Base-by-base conservation (phyloP, 495 filamentous ascomycete genomes). In the Staphylotrichum tortipilum region DNA sequence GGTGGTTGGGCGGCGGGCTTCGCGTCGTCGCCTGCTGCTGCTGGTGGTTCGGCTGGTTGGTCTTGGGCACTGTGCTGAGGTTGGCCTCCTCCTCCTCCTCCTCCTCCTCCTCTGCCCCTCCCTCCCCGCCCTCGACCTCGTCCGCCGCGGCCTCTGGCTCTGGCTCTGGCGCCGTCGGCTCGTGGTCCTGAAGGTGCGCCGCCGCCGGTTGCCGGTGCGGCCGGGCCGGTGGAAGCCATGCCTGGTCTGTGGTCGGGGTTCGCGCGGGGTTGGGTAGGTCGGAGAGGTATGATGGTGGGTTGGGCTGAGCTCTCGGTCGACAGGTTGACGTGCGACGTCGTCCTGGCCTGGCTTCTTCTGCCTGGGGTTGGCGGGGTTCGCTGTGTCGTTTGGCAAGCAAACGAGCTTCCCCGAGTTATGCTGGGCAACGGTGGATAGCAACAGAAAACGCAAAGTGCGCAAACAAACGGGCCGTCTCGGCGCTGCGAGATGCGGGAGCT, bases 151-250 rank as follows among this genome's bases (percentile, higher is more conserved):
- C 64, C 65, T 60, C 68, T 60, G 19, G 65, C 64, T 54, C 63
- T 63, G 1, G 65, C 65, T 62, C 69, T 63, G 19, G 60, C 51
- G 21, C 63, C 58, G 26, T 68, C 69, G 22, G 63, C 66, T 44
- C 69, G 55, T 4, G 58, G 48, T 7, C 53, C 50, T n/a, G 52
- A 33, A 5, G 57, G 46, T 7, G 55, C 33, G 28, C 39, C 31
- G 21, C 43, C 34, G 29, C 44, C 44, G n/a, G 37, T 23, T 40
- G 57, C 39, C 22, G 51, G 22, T 44, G 43, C 41, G 37, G 29
- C 47, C 14, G 41, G 44, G 28, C 43, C 58, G n/a, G 59, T 47
- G 12, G 61, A 56, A 46, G 57, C 50, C 56, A 58, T 60, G 23
- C 31, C 36, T 34, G 34, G 15, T 28, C 21, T 19, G 43, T 23